phyloP scores from a whole-genome alignment of 345 rosid genomes.

The thale cress (Arabidopsis thaliana) region DNA sequence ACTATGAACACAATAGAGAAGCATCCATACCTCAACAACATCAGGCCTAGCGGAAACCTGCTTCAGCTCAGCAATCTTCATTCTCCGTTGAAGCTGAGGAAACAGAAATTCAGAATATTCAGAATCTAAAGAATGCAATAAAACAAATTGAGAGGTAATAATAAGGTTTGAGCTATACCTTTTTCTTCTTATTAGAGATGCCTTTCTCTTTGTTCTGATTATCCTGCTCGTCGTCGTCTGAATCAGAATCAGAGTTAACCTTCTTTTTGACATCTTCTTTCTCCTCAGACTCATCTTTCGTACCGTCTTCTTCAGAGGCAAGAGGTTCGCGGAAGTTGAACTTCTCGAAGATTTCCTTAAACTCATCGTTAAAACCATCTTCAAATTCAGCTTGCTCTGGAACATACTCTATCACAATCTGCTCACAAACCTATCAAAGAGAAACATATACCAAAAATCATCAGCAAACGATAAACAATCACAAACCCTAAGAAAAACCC shows the following conservation, averaged over 20 bases:
- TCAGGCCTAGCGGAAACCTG: conserved; percentile 96
- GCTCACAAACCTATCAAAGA: conserved; percentile 57
- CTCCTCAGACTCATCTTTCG: conserved; percentile 67
- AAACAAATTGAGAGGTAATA: too few relatives aligned
- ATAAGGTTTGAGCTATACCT: conserved; percentile 48
- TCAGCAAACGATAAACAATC: neutral
- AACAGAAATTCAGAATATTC: neutral
- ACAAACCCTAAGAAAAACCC: conserved; percentile 43
- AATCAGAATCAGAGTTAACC: conserved; percentile 79
- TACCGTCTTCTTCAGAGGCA: conserved; percentile 68
- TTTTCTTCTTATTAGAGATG: conserved; percentile 80
- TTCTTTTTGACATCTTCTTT: conserved; percentile 68
- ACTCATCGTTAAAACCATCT: conserved; percentile 82
- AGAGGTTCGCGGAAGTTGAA: conserved; percentile 65
- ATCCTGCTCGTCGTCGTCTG: conserved; percentile 79
- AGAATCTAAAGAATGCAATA: too few relatives aligned
- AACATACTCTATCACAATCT: conserved; percentile 83
- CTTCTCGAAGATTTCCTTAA: conserved; percentile 79
- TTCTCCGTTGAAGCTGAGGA: conserved; percentile 82
- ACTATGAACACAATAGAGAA: conserved; percentile 4
- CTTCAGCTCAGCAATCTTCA: conserved; percentile 95
- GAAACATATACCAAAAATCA: neutral
- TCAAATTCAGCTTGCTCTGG: conserved; percentile 87
- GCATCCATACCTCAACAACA: conserved; percentile 87
- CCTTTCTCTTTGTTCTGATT: conserved; percentile 78